A percentile compares a stretch with the other conserved stretches of the same genome.
These are phyloP conservation scores for Coelastrella sp. DNA, from an alignment of 139 green algal genomes.

Conservation along the genomic window DNA sequence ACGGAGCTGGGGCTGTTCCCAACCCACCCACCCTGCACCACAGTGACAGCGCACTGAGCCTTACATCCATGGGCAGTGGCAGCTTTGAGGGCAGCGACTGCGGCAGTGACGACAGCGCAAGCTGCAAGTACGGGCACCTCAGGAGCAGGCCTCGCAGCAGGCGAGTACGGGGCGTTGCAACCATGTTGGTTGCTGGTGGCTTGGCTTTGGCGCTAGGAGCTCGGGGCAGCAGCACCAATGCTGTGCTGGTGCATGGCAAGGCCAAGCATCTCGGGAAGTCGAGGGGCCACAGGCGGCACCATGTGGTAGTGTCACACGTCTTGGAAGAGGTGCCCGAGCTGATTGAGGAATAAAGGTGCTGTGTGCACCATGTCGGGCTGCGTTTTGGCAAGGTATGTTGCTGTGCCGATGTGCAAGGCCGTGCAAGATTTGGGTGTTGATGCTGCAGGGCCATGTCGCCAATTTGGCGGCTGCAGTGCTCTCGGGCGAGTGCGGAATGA, in stretches of 20 bases:
- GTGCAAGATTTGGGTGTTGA: not conserved
- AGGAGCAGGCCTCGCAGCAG: constrained; percentile 31
- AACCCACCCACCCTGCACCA: constrained; percentile 43
- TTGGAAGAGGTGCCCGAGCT: constrained; percentile 34
- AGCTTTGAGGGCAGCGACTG: constrained; percentile 28
- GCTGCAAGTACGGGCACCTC: not conserved
- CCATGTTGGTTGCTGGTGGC: constrained; percentile 58
- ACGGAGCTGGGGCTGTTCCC: constrained; percentile 50
- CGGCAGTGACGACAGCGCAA: constrained; percentile 24
- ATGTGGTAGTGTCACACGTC: constrained; percentile 23
- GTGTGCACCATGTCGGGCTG: not conserved
- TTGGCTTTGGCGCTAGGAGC: constrained; percentile 49
- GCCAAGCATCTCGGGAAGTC: not conserved
- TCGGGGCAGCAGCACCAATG: not conserved
- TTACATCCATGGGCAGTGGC: constrained; percentile 19
- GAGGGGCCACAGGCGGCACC: constrained; percentile 1
- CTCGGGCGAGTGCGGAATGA: not conserved
- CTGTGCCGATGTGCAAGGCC: not conserved
- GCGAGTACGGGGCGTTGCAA: constrained; percentile 28
- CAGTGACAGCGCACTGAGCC: constrained; percentile 31
- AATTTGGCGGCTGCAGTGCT: not conserved
- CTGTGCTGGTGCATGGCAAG: not conserved
- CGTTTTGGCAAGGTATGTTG: not conserved
- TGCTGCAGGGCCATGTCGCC: not conserved
- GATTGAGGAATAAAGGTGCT: not conserved